Evolutionary conservation across 176 grass and related monocot species (phyloP).

Genomic region (Rhynchospora tenuis): DNA sequence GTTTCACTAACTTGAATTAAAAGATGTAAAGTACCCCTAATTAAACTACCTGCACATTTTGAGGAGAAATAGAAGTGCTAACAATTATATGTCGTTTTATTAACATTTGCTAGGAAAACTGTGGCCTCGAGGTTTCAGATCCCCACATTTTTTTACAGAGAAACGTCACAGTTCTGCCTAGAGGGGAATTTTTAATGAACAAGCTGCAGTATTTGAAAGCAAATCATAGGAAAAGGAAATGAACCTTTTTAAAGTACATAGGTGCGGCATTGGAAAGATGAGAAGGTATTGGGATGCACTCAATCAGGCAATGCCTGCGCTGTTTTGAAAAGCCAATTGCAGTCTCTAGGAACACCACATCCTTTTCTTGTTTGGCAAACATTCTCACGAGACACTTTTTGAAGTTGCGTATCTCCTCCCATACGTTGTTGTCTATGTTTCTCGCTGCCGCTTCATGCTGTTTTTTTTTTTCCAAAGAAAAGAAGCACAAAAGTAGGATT

Average conservation of each 20-base stretch:
- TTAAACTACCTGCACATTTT: neutral
- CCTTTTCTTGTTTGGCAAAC: constrained; percentile 74
- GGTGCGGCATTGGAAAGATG: constrained; percentile 64
- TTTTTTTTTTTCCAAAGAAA: constrained; percentile 15
- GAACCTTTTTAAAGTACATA: constrained; percentile 98
- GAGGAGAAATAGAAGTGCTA: neutral
- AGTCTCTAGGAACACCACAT: constrained; percentile 82
- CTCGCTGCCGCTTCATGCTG: constrained; percentile 82
- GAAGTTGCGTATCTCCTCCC: constrained; percentile 94
- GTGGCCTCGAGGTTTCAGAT: neutral
- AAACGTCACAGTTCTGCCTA: neutral
- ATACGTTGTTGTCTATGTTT: constrained; percentile 75
- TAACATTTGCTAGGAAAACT: neutral
- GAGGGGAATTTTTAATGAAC: neutral
- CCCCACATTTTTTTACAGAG: neutral
- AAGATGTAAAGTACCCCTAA: neutral
- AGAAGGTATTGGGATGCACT: constrained; percentile 74
- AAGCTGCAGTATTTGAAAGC: neutral
- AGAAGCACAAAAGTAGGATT: neutral
- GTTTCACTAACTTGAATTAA: neutral
- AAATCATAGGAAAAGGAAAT: neutral
- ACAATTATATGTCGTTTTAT: neutral
- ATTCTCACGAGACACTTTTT: constrained; percentile 91
- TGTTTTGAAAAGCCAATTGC: constrained; percentile 64
- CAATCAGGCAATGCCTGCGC: constrained; percentile 72